Evolutionary conservation across 768 basidiomycete genomes (phyloP), one percentile per base, ranked within the genome.

Genomic region (Asterophora parasitica): DNA sequence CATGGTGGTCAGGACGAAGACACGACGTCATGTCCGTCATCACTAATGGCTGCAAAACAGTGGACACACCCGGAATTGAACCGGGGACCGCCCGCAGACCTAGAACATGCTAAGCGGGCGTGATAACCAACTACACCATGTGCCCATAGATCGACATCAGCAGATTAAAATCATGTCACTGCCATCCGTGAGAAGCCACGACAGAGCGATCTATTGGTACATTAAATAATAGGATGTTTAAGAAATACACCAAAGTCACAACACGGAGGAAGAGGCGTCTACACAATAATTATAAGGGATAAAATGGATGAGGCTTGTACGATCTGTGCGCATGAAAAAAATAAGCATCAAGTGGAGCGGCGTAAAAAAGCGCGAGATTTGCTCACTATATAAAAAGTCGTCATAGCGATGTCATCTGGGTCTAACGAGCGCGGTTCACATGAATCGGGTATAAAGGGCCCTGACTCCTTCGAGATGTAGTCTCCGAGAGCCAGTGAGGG

Each of bases 51-150:
- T 33, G 11, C 19, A 36, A 42, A n/a, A 23, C 13, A 42, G 0
- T 59, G 60, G 58, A 60, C 59, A 58, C 58, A 61, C 52, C 59
- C 57, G 60, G 60, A 60, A 56, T 60, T 59, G 63, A 63, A 64
- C 60, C 59, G 51, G 57, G 51, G 50, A 60, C 60, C 57, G 48
- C 58, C 60, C 58, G 60, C 56, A 61, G 20, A 26, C 39, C 11
- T 17, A 23, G 7, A 19, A 8, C n/a, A 48, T 63, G 61, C 61
- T 58, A 63, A 63, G 61, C 57, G 61, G 58, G 56, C 58, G 61
- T 57, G 61, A 63, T 63, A 62, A 61, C 61, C 62, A 62, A 63
- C 62, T 60, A 63, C 62, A 62, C 62, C 56, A 62, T 60, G 57
- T 60, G 61, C 59, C 61, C 30, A 31, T 3, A 2, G 30, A 12